Evolutionary conservation across 164 flowering plant genomes (phyloP), one percentile per base, ranked within the genome.

Genomic region (Santalum album): DNA sequence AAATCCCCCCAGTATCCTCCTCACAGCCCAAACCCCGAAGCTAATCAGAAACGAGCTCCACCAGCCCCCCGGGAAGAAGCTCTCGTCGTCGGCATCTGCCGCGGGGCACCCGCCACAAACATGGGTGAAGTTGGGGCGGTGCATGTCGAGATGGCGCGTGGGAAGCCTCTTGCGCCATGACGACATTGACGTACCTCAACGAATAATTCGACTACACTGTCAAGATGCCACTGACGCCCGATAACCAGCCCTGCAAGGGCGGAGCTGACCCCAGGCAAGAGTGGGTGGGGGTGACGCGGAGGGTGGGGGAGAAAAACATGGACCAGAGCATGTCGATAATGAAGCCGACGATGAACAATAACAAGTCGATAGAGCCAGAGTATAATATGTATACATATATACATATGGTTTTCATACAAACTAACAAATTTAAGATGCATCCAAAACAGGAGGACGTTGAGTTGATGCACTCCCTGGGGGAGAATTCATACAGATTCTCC

Each of bases 191-290:
- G 34, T 80, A 57, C 36, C 72, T 64, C 29, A 78, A 64, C 50
- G 96, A 86, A 66, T 78, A 76, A 59, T 61, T 64, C 16, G 76
- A 83, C 24, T 91, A 88, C 78, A 88, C 95, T 0, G 98, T 88
- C 1, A 39, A 82, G 43, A 77, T 91, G 96, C 98, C 98, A 0
- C 95, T 95, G 0, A 91, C 98, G 0, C 98, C 98, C 0, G 96
- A 88, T 61, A 88, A 88, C 72, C 92, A 88, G 53, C 96, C 95
- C 0, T 34, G 53, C 35, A 79, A 59, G 0, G 54, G 32, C 23
- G 68, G 56, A 7, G n/a, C n/a, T n/a, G n/a, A n/a, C n/a, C 15
- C 56, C 6, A 63, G 53, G 15, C 32, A 63, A 1, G 16, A 25
- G 17, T 32, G 38, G 57, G 45, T 20, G 23, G 57, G 58, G 0